phyloP scores from a whole-genome alignment of 2,329 filamentous ascomycete species.

The Pleomassaria siparia region DNA sequence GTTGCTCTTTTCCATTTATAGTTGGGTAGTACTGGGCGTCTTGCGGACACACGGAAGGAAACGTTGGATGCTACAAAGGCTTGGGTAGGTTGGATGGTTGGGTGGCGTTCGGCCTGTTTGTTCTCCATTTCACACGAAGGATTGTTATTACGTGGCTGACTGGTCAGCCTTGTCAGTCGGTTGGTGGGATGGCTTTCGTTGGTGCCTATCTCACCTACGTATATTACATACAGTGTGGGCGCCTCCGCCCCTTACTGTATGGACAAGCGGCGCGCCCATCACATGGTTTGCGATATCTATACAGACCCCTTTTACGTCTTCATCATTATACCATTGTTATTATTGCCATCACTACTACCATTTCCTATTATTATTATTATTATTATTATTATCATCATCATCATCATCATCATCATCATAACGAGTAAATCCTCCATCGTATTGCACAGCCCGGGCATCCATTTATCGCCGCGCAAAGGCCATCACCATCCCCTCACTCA shows the following conservation, averaged over 20 bases:
- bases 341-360: neutral
- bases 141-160: neutral
- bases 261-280: neutral
- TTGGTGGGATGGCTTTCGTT: neutral
- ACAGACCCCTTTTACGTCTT: neutral
- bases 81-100: conserved; percentile 1
- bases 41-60: conserved; percentile 4
- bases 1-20: neutral
- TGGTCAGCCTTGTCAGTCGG: conserved; percentile 4
- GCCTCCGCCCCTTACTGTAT: conserved; percentile 14
- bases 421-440: too few species aligned
- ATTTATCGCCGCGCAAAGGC: too few species aligned
- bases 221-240: conserved; percentile 18
- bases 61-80: neutral
- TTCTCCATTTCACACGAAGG: neutral
- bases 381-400: neutral
- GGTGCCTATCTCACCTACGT: conserved; percentile 16
- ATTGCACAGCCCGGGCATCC: too few species aligned
- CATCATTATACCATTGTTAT: neutral
- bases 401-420: too few species aligned
- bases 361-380: neutral
- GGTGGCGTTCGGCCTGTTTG: neutral
- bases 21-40: neutral
- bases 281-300: neutral
- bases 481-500: too few species aligned